phyloP scores from a whole-genome alignment of 2,329 filamentous ascomycete species.

The Botrytis cinerea region DNA sequence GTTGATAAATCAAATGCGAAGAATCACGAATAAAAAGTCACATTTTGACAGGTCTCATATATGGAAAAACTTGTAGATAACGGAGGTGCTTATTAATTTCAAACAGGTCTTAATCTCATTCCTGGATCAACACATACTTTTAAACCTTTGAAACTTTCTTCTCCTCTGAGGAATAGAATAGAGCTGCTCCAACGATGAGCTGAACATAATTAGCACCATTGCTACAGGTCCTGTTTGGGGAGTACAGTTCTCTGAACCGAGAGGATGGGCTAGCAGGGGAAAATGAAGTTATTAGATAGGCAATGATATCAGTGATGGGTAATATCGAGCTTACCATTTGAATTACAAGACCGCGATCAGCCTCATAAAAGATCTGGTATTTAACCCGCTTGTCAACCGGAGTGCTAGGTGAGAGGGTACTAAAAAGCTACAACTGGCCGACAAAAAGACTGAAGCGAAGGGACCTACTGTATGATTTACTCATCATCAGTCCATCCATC shows the following conservation, averaged over 20 bases:
- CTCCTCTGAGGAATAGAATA: not conserved
- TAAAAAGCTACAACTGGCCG: constrained; percentile 42
- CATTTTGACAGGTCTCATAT: not conserved
- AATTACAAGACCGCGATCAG: constrained; percentile 32
- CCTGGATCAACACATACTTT: not conserved
- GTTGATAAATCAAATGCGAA: not conserved
- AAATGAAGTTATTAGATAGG: not conserved
- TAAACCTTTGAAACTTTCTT: not conserved
- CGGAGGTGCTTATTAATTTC: not conserved
- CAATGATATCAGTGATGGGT: not conserved
- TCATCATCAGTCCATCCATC: not conserved
- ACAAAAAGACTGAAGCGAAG: constrained; percentile 36
- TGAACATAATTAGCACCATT: not conserved
- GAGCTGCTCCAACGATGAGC: not conserved
- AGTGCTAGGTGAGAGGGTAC: constrained; percentile 36
- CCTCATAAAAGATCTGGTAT: constrained; percentile 37
- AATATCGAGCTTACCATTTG: constrained; percentile 31
- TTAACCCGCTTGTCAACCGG: constrained; percentile 33
- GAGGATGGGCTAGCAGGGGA: not conserved
- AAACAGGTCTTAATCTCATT: not conserved
- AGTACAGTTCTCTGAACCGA: not conserved
- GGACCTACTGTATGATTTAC: constrained; percentile 24
- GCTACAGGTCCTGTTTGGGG: not conserved
- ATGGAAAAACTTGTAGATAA: not conserved
- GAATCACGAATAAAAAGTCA: not conserved